Evolutionary conservation across 768 basidiomycete species (phyloP), one percentile per base, ranked within the genome.

Genomic region (Xerocomus spinulosus): DNA sequence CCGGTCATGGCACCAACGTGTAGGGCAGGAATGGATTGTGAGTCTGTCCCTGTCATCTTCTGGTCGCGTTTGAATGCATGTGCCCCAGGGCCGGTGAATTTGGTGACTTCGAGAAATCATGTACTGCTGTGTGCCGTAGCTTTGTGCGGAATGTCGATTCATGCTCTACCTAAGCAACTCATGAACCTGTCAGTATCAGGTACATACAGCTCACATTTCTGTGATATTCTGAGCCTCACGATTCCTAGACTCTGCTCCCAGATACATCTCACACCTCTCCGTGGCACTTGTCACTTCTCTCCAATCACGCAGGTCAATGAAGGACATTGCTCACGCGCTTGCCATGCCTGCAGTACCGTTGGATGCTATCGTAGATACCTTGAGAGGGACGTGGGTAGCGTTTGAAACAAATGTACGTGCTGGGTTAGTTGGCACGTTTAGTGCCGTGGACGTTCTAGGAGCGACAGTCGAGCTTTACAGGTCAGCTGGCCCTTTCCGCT

Each of bases 291-390:
- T 66, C 4, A 55, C 60, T 14, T 75, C 82, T 12, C 70, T 86
- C 38, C 70, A 77, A 24, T 73, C 77, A 2, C 73, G 76, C 38
- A 70, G 65, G 48, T 74, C 78, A n/a, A 69, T 80, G 25, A 68
- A 77, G 9, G 87, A 90, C 57, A 64, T 88, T 29, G 70, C 75
- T 18, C 83, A 84, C 57, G 53, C 71, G 21, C 69, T 90, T 26
- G 70, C 79, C 7, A 60, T 65, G 24, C 68, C 74, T 15, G 61
- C 72, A 2, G 62, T 71, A 5, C 55, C 77, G 0, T 53, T 74
- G 26, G 57, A 71, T 14, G 70, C 73, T n/a, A 67, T 78, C 8
- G 66, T 71, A 34, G 71, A 76, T 30, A 69, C 74, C 9, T 54
- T 90, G 30, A 72, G 65, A 52, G 73, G 74, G 25, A 63, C 74